phyloP scores from a whole-genome alignment of 78 protist species.

The Dictyostelium firmibasis region DNA sequence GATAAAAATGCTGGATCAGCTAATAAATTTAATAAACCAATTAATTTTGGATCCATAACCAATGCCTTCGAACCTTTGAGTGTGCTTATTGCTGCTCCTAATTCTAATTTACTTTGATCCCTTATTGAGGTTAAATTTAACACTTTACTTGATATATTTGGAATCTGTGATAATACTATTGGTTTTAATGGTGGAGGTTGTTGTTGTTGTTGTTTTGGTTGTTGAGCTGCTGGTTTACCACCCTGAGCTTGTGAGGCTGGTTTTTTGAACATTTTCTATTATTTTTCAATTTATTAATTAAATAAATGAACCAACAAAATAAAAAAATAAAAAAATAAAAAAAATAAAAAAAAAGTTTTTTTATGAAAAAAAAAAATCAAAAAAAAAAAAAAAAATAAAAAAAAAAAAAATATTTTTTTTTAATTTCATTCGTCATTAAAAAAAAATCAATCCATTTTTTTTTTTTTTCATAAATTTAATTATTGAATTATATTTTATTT shows the following conservation, averaged over 20 bases:
- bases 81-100: neutral
- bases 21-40: constrained; percentile 89
- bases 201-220: constrained; percentile 17
- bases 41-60: constrained; percentile 89
- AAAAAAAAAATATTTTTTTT: no score
- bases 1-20: constrained; percentile 79
- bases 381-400: no score
- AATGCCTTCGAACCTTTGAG: constrained; percentile 73
- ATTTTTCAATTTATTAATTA: neutral
- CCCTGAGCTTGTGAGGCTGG: neutral
- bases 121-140: constrained; percentile 49
- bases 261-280: neutral
- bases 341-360: neutral
- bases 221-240: constrained; percentile 10
- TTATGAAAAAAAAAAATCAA: no score
- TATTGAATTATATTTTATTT: no score
- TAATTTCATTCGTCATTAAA: no score
- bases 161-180: constrained; percentile 45
- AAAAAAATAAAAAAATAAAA: neutral
- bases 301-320: neutral
- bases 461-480: neutral
- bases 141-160: constrained; percentile 51
- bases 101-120: constrained; percentile 30
- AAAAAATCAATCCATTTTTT: neutral
- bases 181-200: constrained; percentile 27